Evolutionary conservation across 1,284 basidiomycete species (phyloP), one percentile per base, ranked within the genome.

Genomic region (Fomitopsis schrenkii): DNA sequence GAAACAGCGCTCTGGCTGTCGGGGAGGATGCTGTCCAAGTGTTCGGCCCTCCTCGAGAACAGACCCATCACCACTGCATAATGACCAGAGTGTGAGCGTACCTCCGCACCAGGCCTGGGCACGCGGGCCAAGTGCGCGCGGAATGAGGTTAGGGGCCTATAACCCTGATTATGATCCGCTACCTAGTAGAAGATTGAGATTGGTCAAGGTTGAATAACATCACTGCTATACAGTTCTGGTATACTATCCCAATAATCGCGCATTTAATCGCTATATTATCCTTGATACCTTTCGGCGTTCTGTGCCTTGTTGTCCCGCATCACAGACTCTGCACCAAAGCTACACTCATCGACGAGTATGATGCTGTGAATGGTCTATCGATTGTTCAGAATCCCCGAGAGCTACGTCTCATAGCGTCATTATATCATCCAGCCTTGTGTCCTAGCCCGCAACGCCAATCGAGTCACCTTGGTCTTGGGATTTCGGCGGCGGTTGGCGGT

Each of bases 1-100:
- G 52, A 54, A 57, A 86, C 82, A 67, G 86, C 82, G 48, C 83
- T 79, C 70, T 73, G 77, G 68, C 81, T 79, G 60, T 69, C 63
- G 53, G 64, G 58, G 42, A 67, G 55, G 38, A 62, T 57, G 54
- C 62, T 60, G 42, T 72, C 67, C 56, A 71, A 63, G 57, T 70
- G 68, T 59, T 76, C 71, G 61, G 74, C 57, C 68, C 74, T 75
- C 68, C 76, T 69, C 61, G 75, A 77, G 69, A 79, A 79, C 68
- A 79, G 78, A 62, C 76, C 77, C 77, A 79, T 79, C 68, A 68
- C 68, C 67, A 68, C 66, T 67, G 68, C 72, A 72, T 73, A 55
- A 44, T 60, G 62, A 60, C 69, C 67, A 30, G 38, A 35, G 41
- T 59, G 36, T 56, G 41, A 55, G 38, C 42, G 17, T 19, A n/a